Evolutionary conservation across 2,329 filamentous ascomycete species (phyloP).

Genomic region (Phyllosticta citribraziliensis): DNA sequence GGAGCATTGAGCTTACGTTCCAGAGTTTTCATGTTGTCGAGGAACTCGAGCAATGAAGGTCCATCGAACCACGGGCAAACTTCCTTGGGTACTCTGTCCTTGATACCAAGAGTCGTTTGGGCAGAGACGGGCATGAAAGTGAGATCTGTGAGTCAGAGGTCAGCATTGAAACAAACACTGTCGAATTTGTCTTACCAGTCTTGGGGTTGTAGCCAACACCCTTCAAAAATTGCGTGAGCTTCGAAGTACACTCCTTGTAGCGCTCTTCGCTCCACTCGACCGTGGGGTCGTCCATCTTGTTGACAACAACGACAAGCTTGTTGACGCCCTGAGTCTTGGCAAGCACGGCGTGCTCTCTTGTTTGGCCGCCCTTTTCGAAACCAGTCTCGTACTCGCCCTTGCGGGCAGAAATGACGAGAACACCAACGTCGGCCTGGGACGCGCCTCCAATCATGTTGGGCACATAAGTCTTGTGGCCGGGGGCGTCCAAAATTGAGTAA

Average conservation of each 20-base stretch:
- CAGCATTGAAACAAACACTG: background rate
- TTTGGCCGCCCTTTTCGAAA: conserved; percentile 94
- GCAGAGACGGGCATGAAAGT: conserved; percentile 95
- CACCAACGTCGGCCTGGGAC: conserved; percentile 55
- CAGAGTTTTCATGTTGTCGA: conserved; percentile 85
- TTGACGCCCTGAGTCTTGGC: conserved; percentile 98
- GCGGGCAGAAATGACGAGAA: conserved; percentile 89
- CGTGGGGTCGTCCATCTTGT: conserved; percentile 98
- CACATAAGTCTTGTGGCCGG: conserved; percentile 95
- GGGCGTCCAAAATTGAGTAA: conserved; percentile 94
- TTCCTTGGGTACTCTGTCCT: conserved; percentile 70
- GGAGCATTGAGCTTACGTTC: conserved; percentile 95
- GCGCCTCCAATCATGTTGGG: conserved; percentile 97
- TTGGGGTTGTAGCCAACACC: conserved; percentile 90
- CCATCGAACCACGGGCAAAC: conserved; percentile 76
- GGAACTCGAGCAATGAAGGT: conserved; percentile 84
- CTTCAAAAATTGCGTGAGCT: conserved; percentile 81
- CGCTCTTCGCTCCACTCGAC: conserved; percentile 92
- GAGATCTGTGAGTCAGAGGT: conserved; percentile 59
- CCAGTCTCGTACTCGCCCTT: conserved; percentile 99
- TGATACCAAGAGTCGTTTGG: conserved; percentile 77
- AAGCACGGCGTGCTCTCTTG: conserved; percentile 92
- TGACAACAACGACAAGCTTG: conserved; percentile 88
- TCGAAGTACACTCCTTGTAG: conserved; percentile 86
- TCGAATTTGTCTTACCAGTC: conserved; percentile 34